phyloP scores from a whole-genome alignment of 2,329 filamentous ascomycete genomes.

The Sclerotinia subarctica region DNA sequence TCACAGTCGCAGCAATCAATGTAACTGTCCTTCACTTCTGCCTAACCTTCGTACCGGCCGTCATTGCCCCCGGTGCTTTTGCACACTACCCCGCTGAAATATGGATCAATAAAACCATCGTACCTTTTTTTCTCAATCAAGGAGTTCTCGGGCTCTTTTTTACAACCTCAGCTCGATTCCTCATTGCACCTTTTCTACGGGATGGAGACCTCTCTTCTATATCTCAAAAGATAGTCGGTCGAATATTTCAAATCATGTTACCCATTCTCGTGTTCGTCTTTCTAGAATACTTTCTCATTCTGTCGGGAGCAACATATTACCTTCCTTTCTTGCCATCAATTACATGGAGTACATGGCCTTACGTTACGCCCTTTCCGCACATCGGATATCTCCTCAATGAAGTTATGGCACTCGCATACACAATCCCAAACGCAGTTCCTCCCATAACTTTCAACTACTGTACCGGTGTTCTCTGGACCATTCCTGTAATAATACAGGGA shows the following conservation, averaged over 20 bases:
- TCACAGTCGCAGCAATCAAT: constrained; percentile 44
- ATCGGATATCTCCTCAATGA: constrained; percentile 45
- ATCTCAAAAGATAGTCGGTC: constrained; percentile 44
- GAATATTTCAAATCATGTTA: constrained; percentile 47
- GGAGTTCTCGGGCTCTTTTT: constrained; percentile 50
- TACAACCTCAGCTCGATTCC: constrained; percentile 47
- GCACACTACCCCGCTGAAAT: constrained; percentile 41
- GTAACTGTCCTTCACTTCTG: constrained; percentile 47
- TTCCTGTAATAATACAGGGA: constrained; percentile 48
- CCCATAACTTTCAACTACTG: constrained; percentile 49
- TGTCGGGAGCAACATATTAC: constrained; percentile 43
- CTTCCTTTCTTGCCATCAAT: constrained; percentile 46
- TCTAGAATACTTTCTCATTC: constrained; percentile 47
- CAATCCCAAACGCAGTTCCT: constrained; percentile 48
- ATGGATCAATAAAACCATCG: constrained; percentile 43
- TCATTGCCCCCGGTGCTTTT: constrained; percentile 36
- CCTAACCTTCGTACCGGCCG: constrained; percentile 43
- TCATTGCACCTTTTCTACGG: constrained; percentile 43
- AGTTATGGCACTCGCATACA: constrained; percentile 45
- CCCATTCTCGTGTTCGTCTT: constrained; percentile 44
- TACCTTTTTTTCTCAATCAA: constrained; percentile 45
- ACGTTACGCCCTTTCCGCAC: constrained; percentile 42
- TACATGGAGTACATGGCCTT: constrained; percentile 49
- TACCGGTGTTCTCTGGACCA: constrained; percentile 50
- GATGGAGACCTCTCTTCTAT: constrained; percentile 44